Base-by-base conservation (phyloP, 2,329 filamentous ascomycete genomes). In the Cercospora janseana region DNA sequence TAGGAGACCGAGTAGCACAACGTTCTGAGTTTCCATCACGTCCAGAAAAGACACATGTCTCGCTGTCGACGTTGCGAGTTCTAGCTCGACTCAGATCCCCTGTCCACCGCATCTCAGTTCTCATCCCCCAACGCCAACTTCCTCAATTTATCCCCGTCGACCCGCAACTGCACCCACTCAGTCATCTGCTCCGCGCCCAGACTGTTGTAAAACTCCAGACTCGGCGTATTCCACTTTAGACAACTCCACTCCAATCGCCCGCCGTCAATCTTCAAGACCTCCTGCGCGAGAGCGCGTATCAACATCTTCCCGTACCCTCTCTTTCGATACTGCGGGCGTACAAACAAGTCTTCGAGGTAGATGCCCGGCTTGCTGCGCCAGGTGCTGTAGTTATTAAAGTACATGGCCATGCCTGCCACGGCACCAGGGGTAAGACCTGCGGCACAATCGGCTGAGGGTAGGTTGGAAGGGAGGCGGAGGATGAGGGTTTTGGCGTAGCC, bases 321-420 rank as follows among this genome's bases (percentile, higher is more conserved):
- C 26, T 84, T 84, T 3, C 93, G 77, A 61, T 86, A 83, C 35
- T 74, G 73, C 1, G 82, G 78, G 60, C 82, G 78, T 31, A 98
- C 88, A 64, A 85, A 95, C n/a, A 97, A 75, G 66, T 97, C 92
- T 69, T 97, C 92, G 28, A 97, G 83, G 69, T 94, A 95, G 64
- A 98, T 87, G 2, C 92, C 92, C 0, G 91, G 82, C 37, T 80
- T 81, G n/a, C 87, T 81, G 6, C 87, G 81, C 93, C 93, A 97
- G 0, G 92, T 96, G 65, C 85, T 89, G 72, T 95, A 97, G 72
- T 92, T 97, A 77, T 92, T 90, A 70, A 95, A 97, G 73, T 90
- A 96, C 31, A 96, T 72, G 1, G 90, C 90, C 80, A 96, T 88
- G 40, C 86, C 89, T 0, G 82, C 87, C 69, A 80, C 65, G 38